A percentile compares a stretch with the other conserved stretches of the same genome.
These are phyloP conservation scores for Leptographium radiaticola DNA, from an alignment of 2,329 filamentous ascomycete species.

Conservation along the genomic window DNA sequence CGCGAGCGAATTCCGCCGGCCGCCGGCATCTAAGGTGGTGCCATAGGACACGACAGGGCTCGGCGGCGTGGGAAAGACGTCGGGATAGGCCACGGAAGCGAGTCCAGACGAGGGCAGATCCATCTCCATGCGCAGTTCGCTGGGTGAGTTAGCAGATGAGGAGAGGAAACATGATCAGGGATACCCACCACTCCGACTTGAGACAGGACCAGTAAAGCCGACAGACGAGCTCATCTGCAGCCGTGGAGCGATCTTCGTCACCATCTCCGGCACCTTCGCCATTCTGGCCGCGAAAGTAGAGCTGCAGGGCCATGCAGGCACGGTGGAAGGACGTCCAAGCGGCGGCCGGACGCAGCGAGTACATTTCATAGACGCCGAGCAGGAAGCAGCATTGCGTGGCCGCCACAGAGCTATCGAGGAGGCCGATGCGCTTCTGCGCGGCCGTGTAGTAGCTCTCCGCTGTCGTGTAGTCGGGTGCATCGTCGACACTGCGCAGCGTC, in stretches of 20 bases:
- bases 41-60: background rate
- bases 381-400: conserved; percentile 4
- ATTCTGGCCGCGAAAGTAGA: background rate
- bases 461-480: background rate
- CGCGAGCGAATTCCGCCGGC: background rate
- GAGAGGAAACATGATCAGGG: background rate
- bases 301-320: conserved; percentile 1
- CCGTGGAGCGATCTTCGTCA: background rate
- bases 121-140: conserved; percentile 2
- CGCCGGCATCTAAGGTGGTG: too few relatives aligned
- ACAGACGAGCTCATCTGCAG: background rate
- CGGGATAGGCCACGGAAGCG: background rate
- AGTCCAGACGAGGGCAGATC: background rate
- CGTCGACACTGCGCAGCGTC: background rate
- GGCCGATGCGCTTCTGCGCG: background rate
- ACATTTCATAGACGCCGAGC: conserved; percentile 7
- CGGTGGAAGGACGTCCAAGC: conserved; percentile 4
- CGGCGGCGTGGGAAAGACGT: conserved; percentile 1
- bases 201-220: conserved; percentile 2
- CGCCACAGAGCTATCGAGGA: background rate
- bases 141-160: background rate
- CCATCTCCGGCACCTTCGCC: too few relatives aligned
- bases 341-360: conserved; percentile 1
- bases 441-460: conserved; percentile 4
- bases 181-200: conserved; percentile 2